Evolutionary conservation across 208 protist genomes (phyloP), one percentile per base, ranked within the genome.

Genomic region (Dictyostelium gargantuum): DNA sequence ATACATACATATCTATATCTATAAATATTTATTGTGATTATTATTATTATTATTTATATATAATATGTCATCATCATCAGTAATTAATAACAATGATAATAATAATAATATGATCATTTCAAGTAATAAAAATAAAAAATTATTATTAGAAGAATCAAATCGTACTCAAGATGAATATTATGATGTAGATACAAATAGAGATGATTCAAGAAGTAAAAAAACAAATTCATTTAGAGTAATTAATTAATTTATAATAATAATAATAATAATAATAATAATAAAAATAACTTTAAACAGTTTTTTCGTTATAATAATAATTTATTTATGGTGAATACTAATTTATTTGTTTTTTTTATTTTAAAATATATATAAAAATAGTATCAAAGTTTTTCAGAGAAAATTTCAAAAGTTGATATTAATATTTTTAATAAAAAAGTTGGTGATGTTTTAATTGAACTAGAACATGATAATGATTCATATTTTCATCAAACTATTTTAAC

Each of bases 381-480:
- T 77, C 23, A 63, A 79, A 50, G n/a, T 52, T 89, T 89, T 79
- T 48, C 48, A 50, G 82, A 76, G 52, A 75, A 89, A 50, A 79
- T 89, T 15, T 35, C 68, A 76, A 89, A 54, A 26, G 63, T 89
- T n/a, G 82, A 89, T 68, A 89, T 89, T 10, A 79, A 76, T 68
- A 89, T 79, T 26, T 89, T 89, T n/a, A 32, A n/a, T 40, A 82
- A 82, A 46, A 85, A 85, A 52, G 66, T 79, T 38, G 82, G 82
- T 13, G 82, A 89, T 68, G 19, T 63, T 6, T 15, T 89, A 10
- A 79, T 89, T 21, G 82, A 89, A 56, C 48, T 89, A 15, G 66
- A 86, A 17, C 42, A 86, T 29, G 63, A 86, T 10, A 89, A 79
- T 35, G 82, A 89, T 40, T 79, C 68, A 15, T 89, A 89, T 40